Conservation (phyloP, 163 green algal species). For the Scenedesmus sp. region DNA sequence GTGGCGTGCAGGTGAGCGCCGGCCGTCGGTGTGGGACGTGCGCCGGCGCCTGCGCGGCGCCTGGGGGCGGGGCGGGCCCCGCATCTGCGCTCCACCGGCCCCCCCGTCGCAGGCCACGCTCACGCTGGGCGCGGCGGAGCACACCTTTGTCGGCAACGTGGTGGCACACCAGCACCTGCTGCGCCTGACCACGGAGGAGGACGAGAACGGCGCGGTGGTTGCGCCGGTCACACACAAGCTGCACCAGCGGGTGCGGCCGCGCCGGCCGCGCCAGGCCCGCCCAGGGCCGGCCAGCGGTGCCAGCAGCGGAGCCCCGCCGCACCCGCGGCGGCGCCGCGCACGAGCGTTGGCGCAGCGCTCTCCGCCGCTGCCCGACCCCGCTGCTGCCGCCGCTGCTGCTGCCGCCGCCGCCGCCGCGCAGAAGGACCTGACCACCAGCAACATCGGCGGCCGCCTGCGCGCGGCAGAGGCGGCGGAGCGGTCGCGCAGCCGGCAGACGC, state of each 20-base stretch:
- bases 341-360: too few species aligned
- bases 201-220: constrained; percentile 26
- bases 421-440: constrained; percentile 31
- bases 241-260: constrained; percentile 27
- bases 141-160: constrained; percentile 7
- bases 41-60: not conserved
- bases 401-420: not conserved
- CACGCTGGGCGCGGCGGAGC: constrained; percentile 13
- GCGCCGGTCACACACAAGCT: constrained; percentile 29
- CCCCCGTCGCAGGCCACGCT: constrained; percentile 18
- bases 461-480: not conserved
- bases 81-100: too few species aligned
- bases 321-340: too few species aligned
- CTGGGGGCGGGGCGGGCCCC: too few species aligned
- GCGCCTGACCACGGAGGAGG: constrained; percentile 16
- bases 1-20: not conserved
- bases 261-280: too few species aligned
- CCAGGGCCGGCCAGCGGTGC: too few species aligned
- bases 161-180: constrained; percentile 12
- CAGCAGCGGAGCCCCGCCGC: too few species aligned
- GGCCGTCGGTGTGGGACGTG: not conserved
- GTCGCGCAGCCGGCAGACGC: constrained; percentile 16
- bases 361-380: too few species aligned
- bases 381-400: too few species aligned
- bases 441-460: constrained; percentile 11